A percentile compares a stretch with the other conserved stretches of the same genome.
Evolutionary conservation across 2,329 filamentous ascomycete genomes (phyloP).

Genomic region (Fusarium sp.): DNA sequence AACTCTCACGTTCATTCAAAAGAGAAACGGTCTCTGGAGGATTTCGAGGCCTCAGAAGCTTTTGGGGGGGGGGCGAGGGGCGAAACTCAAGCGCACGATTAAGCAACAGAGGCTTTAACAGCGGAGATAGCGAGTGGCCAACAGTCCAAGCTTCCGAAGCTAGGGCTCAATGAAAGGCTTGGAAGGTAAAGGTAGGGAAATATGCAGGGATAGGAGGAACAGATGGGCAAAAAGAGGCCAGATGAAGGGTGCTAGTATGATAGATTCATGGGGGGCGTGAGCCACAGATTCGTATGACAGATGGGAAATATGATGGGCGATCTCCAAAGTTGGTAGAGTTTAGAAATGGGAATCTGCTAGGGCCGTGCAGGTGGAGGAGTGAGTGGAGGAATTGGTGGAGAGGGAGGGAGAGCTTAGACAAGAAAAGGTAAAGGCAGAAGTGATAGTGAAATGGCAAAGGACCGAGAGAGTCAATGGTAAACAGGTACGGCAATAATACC

Average conservation of each 20-base stretch:
- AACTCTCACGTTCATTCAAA: constrained; percentile 30
- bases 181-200: constrained; percentile 34
- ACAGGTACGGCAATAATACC: neutral
- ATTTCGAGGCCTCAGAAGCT: constrained; percentile 32
- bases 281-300: constrained; percentile 29
- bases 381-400: constrained; percentile 43
- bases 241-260: constrained; percentile 39
- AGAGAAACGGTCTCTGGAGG: constrained; percentile 31
- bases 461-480: constrained; percentile 6
- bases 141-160: constrained; percentile 41
- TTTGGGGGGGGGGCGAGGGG: constrained; percentile 34
- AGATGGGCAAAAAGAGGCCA: constrained; percentile 34
- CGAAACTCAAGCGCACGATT: constrained; percentile 36
- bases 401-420: constrained; percentile 30
- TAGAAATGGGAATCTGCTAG: constrained; percentile 42
- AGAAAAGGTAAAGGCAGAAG: constrained; percentile 5
- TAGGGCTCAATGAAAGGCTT: constrained; percentile 45
- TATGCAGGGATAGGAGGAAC: constrained; percentile 37
- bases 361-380: constrained; percentile 39
- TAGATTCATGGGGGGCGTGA: constrained; percentile 43
- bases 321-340: constrained; percentile 39
- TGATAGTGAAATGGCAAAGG: constrained; percentile 5
- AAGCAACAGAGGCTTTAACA: constrained; percentile 39
- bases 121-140: constrained; percentile 41
- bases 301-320: constrained; percentile 46